These are phyloP conservation scores for Pseudotsuga menziesii DNA, from an alignment of 75 land plant genomes.

Conservation along the genomic window DNA sequence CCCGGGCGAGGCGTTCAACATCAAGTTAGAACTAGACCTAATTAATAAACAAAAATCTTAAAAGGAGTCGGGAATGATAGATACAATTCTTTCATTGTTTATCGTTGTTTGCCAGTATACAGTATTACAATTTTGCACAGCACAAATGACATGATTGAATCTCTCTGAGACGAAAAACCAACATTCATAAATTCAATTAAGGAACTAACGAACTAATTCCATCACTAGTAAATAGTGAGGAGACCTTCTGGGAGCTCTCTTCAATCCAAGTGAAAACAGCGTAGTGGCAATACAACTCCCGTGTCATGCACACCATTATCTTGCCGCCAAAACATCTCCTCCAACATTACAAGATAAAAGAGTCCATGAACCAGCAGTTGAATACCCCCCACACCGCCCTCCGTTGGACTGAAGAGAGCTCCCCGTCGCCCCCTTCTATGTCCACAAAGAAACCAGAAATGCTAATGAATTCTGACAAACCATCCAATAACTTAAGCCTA, in stretches of 20 bases:
- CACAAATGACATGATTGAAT: no score
- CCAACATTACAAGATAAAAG: neutral
- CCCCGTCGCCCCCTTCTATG: neutral
- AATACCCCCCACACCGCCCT: slow-evolving; percentile 1
- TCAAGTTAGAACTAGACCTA: no score
- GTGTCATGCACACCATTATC: slow-evolving; percentile 11
- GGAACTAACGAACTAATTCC: no score
- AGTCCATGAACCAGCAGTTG: slow-evolving; percentile 11
- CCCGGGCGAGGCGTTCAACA: no score
- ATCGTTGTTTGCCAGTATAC: no score
- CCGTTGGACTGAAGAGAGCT: neutral
- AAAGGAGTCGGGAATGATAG: no score
- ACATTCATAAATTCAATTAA: no score
- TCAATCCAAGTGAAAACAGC: slow-evolving; percentile 2
- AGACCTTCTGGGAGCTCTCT: neutral
- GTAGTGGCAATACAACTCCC: neutral
- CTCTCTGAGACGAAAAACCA: no score
- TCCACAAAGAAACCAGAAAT: neutral
- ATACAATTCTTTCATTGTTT: no score
- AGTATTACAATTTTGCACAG: no score
- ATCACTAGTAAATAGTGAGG: no score
- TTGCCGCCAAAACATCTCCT: neutral
- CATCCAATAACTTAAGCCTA: neutral
- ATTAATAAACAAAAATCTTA: no score
- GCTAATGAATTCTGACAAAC: neutral